Conservation (phyloP, 73 alveolate genomes). For the Loxodes magnus region DNA sequence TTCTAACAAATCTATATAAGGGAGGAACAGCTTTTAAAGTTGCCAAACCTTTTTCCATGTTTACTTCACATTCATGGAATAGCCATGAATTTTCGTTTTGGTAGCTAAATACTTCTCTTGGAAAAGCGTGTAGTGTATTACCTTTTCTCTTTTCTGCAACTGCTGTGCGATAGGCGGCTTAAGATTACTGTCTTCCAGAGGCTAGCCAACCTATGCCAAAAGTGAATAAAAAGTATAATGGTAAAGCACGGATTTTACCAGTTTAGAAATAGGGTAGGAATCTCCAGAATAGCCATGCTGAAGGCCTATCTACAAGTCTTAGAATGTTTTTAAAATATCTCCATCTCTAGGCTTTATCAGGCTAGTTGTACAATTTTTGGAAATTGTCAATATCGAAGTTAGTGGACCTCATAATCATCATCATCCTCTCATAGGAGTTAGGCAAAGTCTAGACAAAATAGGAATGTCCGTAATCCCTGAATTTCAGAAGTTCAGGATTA, state of each 20-base stretch:
- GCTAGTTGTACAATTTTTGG: neutral
- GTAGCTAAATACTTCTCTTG: no score
- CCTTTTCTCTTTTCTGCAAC: no score
- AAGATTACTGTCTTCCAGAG: neutral
- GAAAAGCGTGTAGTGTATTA: no score
- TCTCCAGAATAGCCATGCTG: neutral
- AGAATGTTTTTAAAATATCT: slow-evolving; percentile 1
- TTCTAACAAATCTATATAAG: neutral
- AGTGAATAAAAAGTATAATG: neutral
- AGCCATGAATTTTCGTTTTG: no score
- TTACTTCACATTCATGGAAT: slow-evolving; percentile 8
- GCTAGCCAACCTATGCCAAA: neutral
- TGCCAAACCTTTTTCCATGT: slow-evolving; percentile 2
- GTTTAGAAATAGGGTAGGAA: slow-evolving; percentile 1
- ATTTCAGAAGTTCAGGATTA: slow-evolving; percentile 2
- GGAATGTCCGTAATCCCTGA: slow-evolving; percentile 2
- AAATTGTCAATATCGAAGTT: slow-evolving; percentile 9
- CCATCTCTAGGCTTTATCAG: slow-evolving; percentile 1
- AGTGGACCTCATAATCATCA: slow-evolving; percentile 7
- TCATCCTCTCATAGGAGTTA: slow-evolving; percentile 8
- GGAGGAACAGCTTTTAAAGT: neutral
- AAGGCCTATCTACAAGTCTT: slow-evolving; percentile 1
- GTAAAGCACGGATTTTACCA: slow-evolving; percentile 2
- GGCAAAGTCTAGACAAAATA: neutral
- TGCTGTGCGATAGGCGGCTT: no score